These are phyloP conservation scores for Fraxinus sp. DNA, from an alignment of 305 asterid genomes.

Conservation along the genomic window DNA sequence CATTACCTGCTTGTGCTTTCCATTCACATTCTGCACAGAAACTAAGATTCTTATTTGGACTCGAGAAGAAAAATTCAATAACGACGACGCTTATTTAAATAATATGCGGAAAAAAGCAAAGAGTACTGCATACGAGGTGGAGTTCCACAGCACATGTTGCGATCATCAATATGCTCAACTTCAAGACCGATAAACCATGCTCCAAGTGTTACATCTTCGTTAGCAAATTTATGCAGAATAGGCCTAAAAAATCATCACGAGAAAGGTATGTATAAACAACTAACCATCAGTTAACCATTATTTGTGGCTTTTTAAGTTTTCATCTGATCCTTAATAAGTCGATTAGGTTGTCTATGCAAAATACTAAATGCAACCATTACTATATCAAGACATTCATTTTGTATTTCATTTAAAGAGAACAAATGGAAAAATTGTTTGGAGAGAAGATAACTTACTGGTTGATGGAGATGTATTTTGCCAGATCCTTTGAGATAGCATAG, in stretches of 20 bases:
- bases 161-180: constrained; percentile 45
- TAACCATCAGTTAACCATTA: not conserved
- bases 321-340: not conserved
- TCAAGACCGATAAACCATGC: constrained; percentile 50
- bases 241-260: constrained; percentile 28
- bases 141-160: constrained; percentile 46
- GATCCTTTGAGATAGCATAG: constrained; percentile 48
- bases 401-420: not conserved
- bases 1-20: constrained; percentile 51
- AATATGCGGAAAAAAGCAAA: not conserved
- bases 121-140: constrained; percentile 30
- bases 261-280: not conserved
- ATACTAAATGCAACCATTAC: not conserved
- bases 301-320: not conserved
- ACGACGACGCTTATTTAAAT: not conserved
- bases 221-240: constrained; percentile 44
- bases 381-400: not conserved
- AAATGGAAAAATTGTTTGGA: not conserved
- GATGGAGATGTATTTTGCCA: constrained; percentile 40
- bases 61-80: not conserved
- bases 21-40: constrained; percentile 48
- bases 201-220: constrained; percentile 51
- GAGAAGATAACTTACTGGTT: constrained; percentile 33
- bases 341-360: not conserved
- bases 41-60: not conserved